Percentiles rank a stretch among this genome's conserved stretches.
phyloP scores from a whole-genome alignment of 2,329 filamentous ascomycete species.

The Cladophialophora carrionii region DNA sequence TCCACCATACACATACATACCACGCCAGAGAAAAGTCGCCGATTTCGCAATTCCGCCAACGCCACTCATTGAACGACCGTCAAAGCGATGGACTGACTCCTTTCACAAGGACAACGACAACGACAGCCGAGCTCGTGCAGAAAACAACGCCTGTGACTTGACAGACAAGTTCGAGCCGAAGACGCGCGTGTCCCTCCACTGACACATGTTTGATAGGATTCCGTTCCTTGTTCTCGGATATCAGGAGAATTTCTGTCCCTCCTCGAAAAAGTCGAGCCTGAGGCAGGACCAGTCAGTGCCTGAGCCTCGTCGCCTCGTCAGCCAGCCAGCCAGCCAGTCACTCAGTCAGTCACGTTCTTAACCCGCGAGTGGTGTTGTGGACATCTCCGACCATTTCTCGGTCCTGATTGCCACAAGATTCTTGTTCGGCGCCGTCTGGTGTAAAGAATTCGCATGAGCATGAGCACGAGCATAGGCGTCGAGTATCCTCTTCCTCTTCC shows the following conservation, averaged over 20 bases:
- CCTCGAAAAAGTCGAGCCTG: background rate
- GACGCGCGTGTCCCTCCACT: background rate
- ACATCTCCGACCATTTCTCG: too few relatives aligned
- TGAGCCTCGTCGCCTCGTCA: too few relatives aligned
- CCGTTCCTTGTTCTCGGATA: slow-evolving; percentile 4
- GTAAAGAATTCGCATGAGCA: too few relatives aligned
- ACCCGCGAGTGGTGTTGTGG: too few relatives aligned
- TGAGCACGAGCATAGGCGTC: too few relatives aligned
- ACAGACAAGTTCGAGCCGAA: background rate
- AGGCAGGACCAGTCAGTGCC: background rate
- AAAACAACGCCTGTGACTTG: background rate
- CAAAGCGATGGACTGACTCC: slow-evolving; percentile 3
- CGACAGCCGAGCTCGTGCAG: slow-evolving; percentile 1
- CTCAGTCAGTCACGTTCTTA: too few relatives aligned
- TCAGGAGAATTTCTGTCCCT: slow-evolving; percentile 2
- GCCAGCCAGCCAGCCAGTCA: background rate
- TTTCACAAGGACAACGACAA: background rate
- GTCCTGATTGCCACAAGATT: too few relatives aligned
- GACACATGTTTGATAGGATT: background rate
- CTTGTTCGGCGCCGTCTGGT: too few relatives aligned
- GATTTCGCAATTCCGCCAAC: background rate
- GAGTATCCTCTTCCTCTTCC: too few relatives aligned
- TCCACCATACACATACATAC: background rate
- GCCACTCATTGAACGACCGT: background rate
- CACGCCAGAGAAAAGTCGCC: background rate